Percentiles rank a stretch among this genome's conserved stretches.
Evolutionary conservation across 495 filamentous ascomycete genomes (phyloP).

Genomic region (Antarctomyces pellizariae): DNA sequence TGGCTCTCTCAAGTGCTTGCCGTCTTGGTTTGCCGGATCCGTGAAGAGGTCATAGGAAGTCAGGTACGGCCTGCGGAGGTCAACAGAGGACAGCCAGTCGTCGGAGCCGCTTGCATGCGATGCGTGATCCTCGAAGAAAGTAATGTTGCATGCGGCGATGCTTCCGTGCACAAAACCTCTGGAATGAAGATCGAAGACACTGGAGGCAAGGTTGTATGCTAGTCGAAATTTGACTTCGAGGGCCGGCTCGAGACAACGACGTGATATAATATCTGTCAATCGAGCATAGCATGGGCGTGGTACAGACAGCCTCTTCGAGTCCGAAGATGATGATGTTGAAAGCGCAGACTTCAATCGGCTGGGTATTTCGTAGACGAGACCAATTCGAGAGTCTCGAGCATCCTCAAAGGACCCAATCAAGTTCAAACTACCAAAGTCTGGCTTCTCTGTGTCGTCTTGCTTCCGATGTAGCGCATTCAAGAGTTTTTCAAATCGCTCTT

Average conservation of each 20-base stretch:
- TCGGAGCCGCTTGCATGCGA: conserved; percentile 16
- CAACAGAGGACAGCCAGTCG: conserved; percentile 23
- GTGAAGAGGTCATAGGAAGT: conserved; percentile 68
- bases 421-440: conserved; percentile 36
- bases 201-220: conserved; percentile 54
- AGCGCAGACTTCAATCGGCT: too few species aligned
- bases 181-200: conserved; percentile 51
- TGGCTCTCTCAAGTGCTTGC: conserved; percentile 3
- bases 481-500: conserved; percentile 38
- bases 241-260: conserved; percentile 24
- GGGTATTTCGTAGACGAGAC: conserved; percentile 67
- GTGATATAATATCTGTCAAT: conserved; percentile 20
- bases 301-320: too few species aligned
- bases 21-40: conserved; percentile 28
- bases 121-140: conserved; percentile 42
- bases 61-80: conserved; percentile 52
- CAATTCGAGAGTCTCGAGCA: conserved; percentile 49
- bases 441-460: conserved; percentile 27
- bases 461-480: conserved; percentile 24
- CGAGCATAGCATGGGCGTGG: too few species aligned
- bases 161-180: conserved; percentile 60
- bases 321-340: too few species aligned
- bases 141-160: conserved; percentile 55
- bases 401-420: conserved; percentile 77
- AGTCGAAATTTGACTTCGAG: conserved; percentile 66